Conservation (phyloP, 148 eudicot species). For the Chenopodium formosanum region DNA sequence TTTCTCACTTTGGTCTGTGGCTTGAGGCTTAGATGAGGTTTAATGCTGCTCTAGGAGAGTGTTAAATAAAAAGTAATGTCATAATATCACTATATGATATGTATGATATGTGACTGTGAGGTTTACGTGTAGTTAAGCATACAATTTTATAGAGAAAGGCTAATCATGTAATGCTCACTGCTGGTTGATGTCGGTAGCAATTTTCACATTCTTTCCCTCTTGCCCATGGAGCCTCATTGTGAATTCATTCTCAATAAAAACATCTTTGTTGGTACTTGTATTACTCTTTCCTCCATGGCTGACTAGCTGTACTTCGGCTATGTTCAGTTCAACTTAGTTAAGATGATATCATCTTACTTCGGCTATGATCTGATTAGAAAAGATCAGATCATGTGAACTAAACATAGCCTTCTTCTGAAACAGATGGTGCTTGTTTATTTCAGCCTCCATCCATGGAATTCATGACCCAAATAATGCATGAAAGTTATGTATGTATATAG, state of each 20-base stretch:
- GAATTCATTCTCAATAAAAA: background rate
- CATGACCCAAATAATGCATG: background rate
- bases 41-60: background rate
- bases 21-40: background rate
- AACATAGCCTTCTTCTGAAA: background rate
- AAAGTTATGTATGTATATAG: background rate
- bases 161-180: background rate
- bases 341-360: too few relatives aligned
- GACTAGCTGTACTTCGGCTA: background rate
- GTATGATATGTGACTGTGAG: too few relatives aligned
- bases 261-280: background rate
- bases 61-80: background rate
- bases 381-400: too few relatives aligned
- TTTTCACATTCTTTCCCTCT: background rate
- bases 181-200: background rate
- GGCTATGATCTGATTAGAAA: too few relatives aligned
- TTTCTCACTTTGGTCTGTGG: conserved; percentile 7
- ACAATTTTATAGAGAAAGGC: background rate
- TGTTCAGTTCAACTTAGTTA: too few relatives aligned
- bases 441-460: background rate
- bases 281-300: background rate
- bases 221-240: background rate
- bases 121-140: background rate
- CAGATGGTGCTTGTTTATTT: background rate
- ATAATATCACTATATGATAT: background rate